Base-by-base conservation (phyloP, 345 rosid species). In the Nephelium lappaceum region DNA sequence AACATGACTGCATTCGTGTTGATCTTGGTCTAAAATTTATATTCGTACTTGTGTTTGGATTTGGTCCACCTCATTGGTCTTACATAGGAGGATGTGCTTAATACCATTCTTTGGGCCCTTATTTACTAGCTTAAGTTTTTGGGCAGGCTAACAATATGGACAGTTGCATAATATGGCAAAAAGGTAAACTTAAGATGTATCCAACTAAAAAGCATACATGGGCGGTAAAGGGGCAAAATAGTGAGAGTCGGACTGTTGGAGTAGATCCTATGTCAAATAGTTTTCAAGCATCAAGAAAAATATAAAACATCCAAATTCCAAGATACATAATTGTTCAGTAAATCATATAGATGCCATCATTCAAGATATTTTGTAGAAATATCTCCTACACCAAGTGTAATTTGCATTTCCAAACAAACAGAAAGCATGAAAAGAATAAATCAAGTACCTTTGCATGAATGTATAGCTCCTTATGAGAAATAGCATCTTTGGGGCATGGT, bases 391-490 rank as follows among this genome's bases (percentile, higher is more conserved):
- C 8, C 45, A 75, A 64, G 12, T 11, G n/a, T 63, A 14, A 53
- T 64, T 24, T n/a, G 23, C 36, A 77, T 61, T 38, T 42, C 8
- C 7, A 39, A 5, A 47, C 11, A 15, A 39, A 9, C 43, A 76
- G 6, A 76, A 55, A 4, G 27, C 27, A 42, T 11, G 55, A 68
- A 72, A 57, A 64, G 31, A 68, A 69, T 12, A 42, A 27, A 18
- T 9, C 27, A 5, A 41, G 53, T 91, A 94, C 98, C 96, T 94
- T 94, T n/a, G 84, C 86, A 0, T 90, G 86, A 80, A 92, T 90
- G 83, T 86, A 94, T 79, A 87, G 93, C 86, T 94, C 98, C 86
- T 91, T 94, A 5, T 68, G 43, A 80, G 60, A 72, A 72, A 87
- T 73, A 19, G 81, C 73, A 73, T 91, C 96, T 84, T 81, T 77